These are phyloP conservation scores for Stramenopiles sp. DNA, from an alignment of 352 stramenopile species.

Conservation along the genomic window DNA sequence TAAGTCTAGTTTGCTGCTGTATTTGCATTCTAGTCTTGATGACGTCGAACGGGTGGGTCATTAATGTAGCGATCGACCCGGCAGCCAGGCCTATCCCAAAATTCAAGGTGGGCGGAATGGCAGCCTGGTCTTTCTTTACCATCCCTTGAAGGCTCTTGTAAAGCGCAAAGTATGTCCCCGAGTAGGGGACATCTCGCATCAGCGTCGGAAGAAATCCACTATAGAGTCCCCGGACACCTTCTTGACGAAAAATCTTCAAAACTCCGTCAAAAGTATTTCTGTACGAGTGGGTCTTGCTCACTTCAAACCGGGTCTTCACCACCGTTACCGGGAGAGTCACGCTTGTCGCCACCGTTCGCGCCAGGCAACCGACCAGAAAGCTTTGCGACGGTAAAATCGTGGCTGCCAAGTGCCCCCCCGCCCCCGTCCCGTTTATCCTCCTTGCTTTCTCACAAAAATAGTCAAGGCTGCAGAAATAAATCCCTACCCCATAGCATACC, in stretches of 20 bases:
- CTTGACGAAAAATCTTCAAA: slow-evolving; percentile 36
- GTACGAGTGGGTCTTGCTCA: slow-evolving; percentile 38
- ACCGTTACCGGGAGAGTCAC: slow-evolving; percentile 58
- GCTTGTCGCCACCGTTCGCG: slow-evolving; percentile 50
- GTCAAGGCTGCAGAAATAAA: slow-evolving; percentile 46
- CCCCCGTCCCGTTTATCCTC: too few relatives aligned
- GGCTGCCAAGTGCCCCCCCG: slow-evolving; percentile 30
- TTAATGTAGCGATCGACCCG: slow-evolving; percentile 43
- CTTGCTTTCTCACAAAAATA: slow-evolving; percentile 6
- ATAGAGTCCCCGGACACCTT: slow-evolving; percentile 50
- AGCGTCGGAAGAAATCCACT: slow-evolving; percentile 54
- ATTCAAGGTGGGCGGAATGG: slow-evolving; percentile 27
- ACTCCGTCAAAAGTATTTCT: slow-evolving; percentile 40
- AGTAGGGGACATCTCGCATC: slow-evolving; percentile 61
- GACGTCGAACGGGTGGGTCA: slow-evolving; percentile 58
- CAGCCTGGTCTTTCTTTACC: slow-evolving; percentile 27
- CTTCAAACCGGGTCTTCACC: slow-evolving; percentile 61
- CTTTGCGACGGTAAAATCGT: slow-evolving; percentile 39
- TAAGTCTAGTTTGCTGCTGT: neutral
- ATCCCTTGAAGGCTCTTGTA: slow-evolving; percentile 49
- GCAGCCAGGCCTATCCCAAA: slow-evolving; percentile 51
- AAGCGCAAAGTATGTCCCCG: slow-evolving; percentile 54
- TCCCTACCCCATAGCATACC: slow-evolving; percentile 44
- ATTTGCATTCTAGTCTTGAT: slow-evolving; percentile 67
- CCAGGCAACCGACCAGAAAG: slow-evolving; percentile 49